Evolutionary conservation across 768 basidiomycete genomes (phyloP).

Genomic region (Leccinum rimulosum): DNA sequence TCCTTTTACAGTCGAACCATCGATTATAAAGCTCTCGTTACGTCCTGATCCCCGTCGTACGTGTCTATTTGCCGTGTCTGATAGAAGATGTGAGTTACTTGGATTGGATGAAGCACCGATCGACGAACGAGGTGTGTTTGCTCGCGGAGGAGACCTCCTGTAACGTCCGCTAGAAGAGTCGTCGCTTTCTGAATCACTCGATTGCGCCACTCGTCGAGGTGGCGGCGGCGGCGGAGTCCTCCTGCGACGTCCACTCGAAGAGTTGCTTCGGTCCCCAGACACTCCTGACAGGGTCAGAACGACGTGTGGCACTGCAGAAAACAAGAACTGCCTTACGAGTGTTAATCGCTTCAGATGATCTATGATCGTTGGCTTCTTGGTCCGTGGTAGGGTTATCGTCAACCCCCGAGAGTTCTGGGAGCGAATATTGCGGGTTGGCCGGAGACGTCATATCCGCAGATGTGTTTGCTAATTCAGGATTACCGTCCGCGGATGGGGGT

Average conservation of each 20-base stretch:
- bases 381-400: background rate
- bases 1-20: background rate
- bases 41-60: background rate
- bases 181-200: background rate
- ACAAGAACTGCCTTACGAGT: slow-evolving; percentile 1
- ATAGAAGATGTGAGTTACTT: background rate
- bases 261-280: background rate
- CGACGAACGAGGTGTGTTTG: background rate
- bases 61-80: background rate
- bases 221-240: background rate
- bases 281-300: slow-evolving; percentile 4
- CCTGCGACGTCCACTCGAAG: slow-evolving; percentile 1
- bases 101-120: background rate
- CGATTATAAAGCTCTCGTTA: background rate
- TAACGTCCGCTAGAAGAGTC: too few relatives aligned
- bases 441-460: background rate
- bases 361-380: background rate
- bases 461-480: background rate
- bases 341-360: background rate
- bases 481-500: background rate
- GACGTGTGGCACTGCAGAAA: background rate
- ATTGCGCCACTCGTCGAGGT: background rate
- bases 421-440: background rate
- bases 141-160: too few relatives aligned
- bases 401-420: background rate